phyloP scores from a whole-genome alignment of 129 eudicot genomes.

The Flaveria sonorensis region DNA sequence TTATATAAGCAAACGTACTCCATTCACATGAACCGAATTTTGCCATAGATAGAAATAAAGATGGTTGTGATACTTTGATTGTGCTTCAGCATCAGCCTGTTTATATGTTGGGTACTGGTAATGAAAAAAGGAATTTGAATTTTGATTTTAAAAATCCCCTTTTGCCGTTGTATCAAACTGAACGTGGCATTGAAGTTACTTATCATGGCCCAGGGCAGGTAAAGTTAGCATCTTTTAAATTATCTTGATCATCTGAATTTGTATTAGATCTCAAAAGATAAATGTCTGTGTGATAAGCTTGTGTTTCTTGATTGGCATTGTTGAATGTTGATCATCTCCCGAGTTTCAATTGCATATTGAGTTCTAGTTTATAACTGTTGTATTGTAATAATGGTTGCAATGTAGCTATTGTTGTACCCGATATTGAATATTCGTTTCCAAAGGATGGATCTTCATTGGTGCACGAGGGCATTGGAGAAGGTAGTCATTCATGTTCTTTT shows the following conservation, averaged over 20 bases:
- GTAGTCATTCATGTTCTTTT: slow-evolving; percentile 73
- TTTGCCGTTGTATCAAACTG: slow-evolving; percentile 67
- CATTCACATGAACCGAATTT: too few species aligned
- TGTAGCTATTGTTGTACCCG: slow-evolving; percentile 89
- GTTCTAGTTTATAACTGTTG: slow-evolving; percentile 3
- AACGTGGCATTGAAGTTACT: slow-evolving; percentile 96
- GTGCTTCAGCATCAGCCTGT: slow-evolving; percentile 86
- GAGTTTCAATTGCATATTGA: background rate
- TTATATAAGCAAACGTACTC: too few species aligned
- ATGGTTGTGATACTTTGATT: slow-evolving; percentile 57
- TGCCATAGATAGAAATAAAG: slow-evolving; percentile 41
- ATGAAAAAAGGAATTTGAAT: slow-evolving; percentile 57
- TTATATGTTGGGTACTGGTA: slow-evolving; percentile 91
- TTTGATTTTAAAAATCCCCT: slow-evolving; percentile 64
- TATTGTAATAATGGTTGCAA: background rate
- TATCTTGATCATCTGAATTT: background rate
- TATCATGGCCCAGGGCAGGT: slow-evolving; percentile 99
- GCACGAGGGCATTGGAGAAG: slow-evolving; percentile 83
- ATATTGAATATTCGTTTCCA: slow-evolving; percentile 78
- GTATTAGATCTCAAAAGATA: background rate
- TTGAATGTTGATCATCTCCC: background rate
- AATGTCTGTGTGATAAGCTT: background rate
- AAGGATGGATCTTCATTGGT: slow-evolving; percentile 96
- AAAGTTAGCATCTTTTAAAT: background rate
- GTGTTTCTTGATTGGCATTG: slow-evolving; percentile 11